Conservation (phyloP, 768 basidiomycete genomes). For the Gyrodon lividus region DNA sequence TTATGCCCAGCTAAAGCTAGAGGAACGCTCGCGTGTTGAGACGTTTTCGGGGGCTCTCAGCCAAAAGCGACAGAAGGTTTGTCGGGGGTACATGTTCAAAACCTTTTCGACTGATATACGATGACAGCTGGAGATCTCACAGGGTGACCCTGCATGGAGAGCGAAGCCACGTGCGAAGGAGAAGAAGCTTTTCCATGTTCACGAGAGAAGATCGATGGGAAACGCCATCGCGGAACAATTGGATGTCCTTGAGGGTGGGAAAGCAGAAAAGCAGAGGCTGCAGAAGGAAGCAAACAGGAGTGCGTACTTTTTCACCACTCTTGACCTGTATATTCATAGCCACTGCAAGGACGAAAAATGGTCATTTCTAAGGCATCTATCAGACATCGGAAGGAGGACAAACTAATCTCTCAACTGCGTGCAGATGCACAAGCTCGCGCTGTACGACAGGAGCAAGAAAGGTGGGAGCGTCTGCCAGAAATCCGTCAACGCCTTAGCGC, state of each 20-base stretch:
- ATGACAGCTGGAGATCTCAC: neutral
- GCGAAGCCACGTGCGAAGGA: constrained; percentile 3
- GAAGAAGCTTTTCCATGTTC: constrained; percentile 3
- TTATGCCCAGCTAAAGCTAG: neutral
- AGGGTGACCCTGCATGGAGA: neutral
- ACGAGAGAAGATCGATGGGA: neutral
- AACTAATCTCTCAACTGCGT: neutral
- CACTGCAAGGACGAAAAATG: neutral
- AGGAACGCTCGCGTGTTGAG: neutral
- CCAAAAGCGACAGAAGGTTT: neutral
- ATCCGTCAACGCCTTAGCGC: constrained; percentile 67
- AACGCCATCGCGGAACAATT: neutral
- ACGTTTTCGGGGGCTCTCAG: neutral
- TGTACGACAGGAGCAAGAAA: neutral
- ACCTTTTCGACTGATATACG: neutral
- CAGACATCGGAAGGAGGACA: neutral
- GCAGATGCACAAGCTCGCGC: neutral
- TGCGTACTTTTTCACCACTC: neutral
- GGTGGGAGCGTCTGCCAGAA: neutral
- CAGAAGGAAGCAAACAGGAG: neutral
- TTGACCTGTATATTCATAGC: neutral
- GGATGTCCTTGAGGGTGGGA: neutral
- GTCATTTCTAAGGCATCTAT: neutral
- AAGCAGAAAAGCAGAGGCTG: neutral
- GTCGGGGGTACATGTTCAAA: neutral